Conservation (phyloP, 441 rosid species). For the Jatropha multifida region DNA sequence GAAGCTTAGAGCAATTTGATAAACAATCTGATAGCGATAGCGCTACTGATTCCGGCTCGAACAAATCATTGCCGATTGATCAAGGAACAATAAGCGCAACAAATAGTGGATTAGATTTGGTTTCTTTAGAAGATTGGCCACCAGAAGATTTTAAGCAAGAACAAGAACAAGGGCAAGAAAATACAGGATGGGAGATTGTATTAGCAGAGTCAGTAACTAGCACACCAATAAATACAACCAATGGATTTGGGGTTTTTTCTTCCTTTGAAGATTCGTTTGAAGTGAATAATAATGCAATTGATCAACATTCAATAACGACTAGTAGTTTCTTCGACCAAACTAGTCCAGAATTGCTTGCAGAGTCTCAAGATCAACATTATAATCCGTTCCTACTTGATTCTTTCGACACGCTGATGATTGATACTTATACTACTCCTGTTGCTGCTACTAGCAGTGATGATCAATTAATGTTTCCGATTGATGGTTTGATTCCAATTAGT, state of each 20-base stretch:
- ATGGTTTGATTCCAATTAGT: conserved; percentile 13
- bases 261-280: not conserved
- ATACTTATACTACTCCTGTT: not conserved
- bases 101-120: conserved; percentile 28
- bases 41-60: conserved; percentile 33
- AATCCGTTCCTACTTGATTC: conserved; percentile 73
- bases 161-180: conserved; percentile 6
- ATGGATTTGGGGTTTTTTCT: not conserved
- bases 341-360: not conserved
- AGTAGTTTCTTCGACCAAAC: conserved; percentile 10
- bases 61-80: conserved; percentile 31
- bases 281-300: not conserved
- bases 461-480: not conserved
- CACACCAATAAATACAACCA: conserved; percentile 3
- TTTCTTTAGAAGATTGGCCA: conserved; percentile 49
- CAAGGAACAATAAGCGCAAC: conserved; percentile 24
- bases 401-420: conserved; percentile 12
- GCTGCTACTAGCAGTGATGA: not conserved
- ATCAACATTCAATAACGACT: not conserved
- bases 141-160: conserved; percentile 19
- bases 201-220: conserved; percentile 36
- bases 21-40: conserved; percentile 26
- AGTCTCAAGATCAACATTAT: conserved; percentile 29
- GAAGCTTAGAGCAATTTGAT: conserved; percentile 32
- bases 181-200: conserved; percentile 53